Evolutionary conservation across 352 stramenopile genomes (phyloP).

Genomic region (Phytophthora niederhauseri): DNA sequence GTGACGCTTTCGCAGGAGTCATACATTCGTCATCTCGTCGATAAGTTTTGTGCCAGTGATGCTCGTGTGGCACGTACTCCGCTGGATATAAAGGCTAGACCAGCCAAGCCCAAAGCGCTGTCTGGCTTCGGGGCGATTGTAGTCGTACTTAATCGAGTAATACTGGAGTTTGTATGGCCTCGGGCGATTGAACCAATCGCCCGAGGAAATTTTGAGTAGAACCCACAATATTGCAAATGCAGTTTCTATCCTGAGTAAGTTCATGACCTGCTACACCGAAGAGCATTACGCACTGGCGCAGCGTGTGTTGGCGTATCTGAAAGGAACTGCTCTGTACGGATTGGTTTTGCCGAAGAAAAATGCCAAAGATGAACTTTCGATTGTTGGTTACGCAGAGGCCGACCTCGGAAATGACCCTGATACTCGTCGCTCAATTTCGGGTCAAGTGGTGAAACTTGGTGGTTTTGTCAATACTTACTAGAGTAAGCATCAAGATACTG

Average conservation of each 20-base stretch:
- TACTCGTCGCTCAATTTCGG: neutral
- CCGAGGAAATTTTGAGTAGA: too few relatives aligned
- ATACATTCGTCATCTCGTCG: neutral
- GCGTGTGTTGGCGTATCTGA: neutral
- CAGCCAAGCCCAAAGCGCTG: neutral
- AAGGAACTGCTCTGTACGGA: neutral
- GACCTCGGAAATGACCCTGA: neutral
- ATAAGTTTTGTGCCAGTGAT: neutral
- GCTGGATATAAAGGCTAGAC: neutral
- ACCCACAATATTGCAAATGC: neutral
- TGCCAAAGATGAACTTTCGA: neutral
- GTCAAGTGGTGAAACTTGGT: neutral
- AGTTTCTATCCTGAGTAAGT: neutral
- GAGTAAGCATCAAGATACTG: neutral
- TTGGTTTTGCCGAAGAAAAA: neutral
- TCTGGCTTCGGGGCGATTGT: too few relatives aligned
- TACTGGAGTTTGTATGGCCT: too few relatives aligned
- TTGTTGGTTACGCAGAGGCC: neutral
- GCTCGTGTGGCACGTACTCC: neutral
- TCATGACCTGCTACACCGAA: neutral
- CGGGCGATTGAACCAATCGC: too few relatives aligned
- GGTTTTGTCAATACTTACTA: neutral
- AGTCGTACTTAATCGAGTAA: too few relatives aligned
- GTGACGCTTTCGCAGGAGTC: neutral
- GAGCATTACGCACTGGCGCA: neutral